Evolutionary conservation across 768 basidiomycete genomes (phyloP), one percentile per base, ranked within the genome.

Genomic region (Hirschioporus abietinus): DNA sequence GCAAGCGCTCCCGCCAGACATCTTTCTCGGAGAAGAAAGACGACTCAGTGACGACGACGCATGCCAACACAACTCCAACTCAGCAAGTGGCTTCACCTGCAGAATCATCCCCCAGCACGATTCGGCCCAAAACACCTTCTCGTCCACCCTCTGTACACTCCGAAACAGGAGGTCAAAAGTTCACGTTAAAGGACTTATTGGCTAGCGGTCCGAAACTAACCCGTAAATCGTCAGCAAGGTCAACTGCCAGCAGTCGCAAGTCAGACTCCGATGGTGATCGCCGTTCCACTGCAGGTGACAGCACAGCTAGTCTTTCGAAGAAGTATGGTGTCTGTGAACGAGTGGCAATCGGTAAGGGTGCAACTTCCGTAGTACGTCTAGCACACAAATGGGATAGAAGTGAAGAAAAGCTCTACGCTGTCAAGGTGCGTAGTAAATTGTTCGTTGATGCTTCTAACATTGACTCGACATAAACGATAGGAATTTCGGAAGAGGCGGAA

Each of bases 311-410:
- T 68, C 73, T 91, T 70, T 78, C 91, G 52, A 88, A 95, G 78
- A 99, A 99, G 83, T 99, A 99, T 74, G 97, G 96, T 35, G 88
- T 97, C 15, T 99, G 96, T 77, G 94, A 96, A 81, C 94, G 93
- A 80, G 87, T 95, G 24, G 96, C 96, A 15, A 97, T 99, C 69
- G 96, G 96, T 52, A 97, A 95, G 77, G 96, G 96, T 23, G 97
- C 96, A n/a, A 99, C 97, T 26, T 94, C 93, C 62, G 95, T 98
- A 65, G 96, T 99, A 59, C 83, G 94, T 60, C 84, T 99, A 20
- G 96, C 96, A 58, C 97, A 99, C 79, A 99, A 99, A 80, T 99
- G 96, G 96, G 97, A 99, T 76, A 83, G 96, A 67, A 87, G 82
- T 24, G 95, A 96, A 77, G 96, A 99, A 80, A 96, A 96, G 82